Percentiles rank a stretch among this genome's conserved stretches.
phyloP scores from a whole-genome alignment of 164 flowering plant genomes.

The Paratinospora sagittata region DNA sequence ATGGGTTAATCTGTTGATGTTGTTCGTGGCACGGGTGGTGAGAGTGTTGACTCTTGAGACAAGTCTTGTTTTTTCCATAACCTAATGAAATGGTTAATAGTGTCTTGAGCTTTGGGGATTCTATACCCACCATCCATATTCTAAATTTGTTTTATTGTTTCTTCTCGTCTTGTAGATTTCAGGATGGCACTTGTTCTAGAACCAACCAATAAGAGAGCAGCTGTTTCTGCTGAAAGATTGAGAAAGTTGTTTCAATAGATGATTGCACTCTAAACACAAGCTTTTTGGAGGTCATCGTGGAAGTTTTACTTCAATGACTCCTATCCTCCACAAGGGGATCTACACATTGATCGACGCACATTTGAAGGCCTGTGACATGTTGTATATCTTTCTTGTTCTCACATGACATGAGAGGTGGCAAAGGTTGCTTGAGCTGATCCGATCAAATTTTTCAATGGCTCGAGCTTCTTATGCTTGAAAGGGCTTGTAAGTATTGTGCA shows the following conservation, averaged over 20 bases:
- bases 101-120: background rate
- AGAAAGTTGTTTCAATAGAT: slow-evolving; percentile 54
- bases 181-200: slow-evolving; percentile 81
- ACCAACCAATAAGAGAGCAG: slow-evolving; percentile 86
- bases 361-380: background rate
- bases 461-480: background rate
- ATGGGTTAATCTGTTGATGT: background rate
- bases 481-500: slow-evolving; percentile 16
- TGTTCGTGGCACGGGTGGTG: too few species aligned
- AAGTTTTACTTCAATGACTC: background rate
- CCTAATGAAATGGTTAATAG: background rate
- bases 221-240: slow-evolving; percentile 59
- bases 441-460: background rate
- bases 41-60: background rate
- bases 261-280: slow-evolving; percentile 2
- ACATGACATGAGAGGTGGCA: slow-evolving; percentile 1
- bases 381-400: background rate
- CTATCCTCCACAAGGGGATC: background rate
- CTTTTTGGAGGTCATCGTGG: background rate
- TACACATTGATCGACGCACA: background rate
- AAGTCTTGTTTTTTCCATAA: background rate
- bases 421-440: background rate
- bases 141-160: background rate
- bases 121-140: background rate
- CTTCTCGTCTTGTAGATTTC: slow-evolving; percentile 56